phyloP scores from a whole-genome alignment of 805 yeast genomes.

The Candida pseudofarinosa region DNA sequence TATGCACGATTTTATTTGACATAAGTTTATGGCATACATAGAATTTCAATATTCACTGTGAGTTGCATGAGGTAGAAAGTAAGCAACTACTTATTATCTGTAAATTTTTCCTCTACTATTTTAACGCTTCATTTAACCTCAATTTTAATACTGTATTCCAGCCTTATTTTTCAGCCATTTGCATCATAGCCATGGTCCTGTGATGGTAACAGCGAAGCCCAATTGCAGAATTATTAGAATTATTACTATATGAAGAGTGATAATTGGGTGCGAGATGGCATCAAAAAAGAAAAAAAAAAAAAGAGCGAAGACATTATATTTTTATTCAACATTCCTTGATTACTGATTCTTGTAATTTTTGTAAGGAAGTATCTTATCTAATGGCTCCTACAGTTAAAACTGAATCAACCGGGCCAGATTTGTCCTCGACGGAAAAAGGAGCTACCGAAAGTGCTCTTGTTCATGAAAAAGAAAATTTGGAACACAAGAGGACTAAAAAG shows the following conservation, averaged over 20 bases:
- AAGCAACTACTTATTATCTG: not conserved
- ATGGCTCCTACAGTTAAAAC: slow-evolving; percentile 6
- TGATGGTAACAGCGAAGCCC: no score
- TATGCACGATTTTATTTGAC: no score
- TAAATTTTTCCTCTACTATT: no score
- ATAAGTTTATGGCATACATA: no score
- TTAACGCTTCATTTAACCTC: no score
- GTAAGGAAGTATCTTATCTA: not conserved
- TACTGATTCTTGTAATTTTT: not conserved
- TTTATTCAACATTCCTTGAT: not conserved
- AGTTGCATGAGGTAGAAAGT: not conserved
- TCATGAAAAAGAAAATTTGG: not conserved
- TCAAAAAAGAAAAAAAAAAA: not conserved
- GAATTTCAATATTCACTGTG: no score
- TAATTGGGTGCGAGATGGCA: not conserved
- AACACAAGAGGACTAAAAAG: slow-evolving; percentile 7
- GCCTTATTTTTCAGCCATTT: no score
- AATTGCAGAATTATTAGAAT: no score
- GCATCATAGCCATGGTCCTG: no score
- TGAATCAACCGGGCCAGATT: slow-evolving; percentile 8
- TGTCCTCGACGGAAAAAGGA: slow-evolving; percentile 4
- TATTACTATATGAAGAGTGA: not conserved
- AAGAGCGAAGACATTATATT: not conserved
- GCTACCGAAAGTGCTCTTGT: slow-evolving; percentile 3
- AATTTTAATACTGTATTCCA: no score